Base-by-base conservation (phyloP, 2,329 filamentous ascomycete species). In the Fusarium pseudoanthophilum region DNA sequence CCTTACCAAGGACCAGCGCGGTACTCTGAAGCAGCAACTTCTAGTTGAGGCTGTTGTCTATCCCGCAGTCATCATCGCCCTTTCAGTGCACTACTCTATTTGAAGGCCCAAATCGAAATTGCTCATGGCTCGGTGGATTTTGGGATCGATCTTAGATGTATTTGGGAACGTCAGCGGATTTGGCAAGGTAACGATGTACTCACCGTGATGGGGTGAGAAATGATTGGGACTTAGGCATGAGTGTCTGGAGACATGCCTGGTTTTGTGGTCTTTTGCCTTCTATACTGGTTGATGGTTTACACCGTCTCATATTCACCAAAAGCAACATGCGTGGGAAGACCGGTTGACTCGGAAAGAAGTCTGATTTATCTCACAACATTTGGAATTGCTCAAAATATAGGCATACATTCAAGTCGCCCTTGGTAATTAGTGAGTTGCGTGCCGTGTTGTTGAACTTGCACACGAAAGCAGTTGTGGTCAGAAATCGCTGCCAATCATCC, bases 21-120 rank as follows among this genome's bases (percentile, higher is more conserved):
- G 64, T 7, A 73, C 74, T 8, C 69, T 84, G 18, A 80, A 78
- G 52, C 77, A 78, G 32, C 83, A 86, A 74, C 78, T 88, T 15
- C 58, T 83, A 15, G 72, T 76, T 5, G 79, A 84, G 64, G 77
- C 78, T 14, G 66, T 84, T 10, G 18, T 81, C 2, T 83, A 82
- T 58, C 71, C 79, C 11, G 72, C 73, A 4, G 62, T 84, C 28
- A 79, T 82, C 39, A 75, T 81, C 26, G 64, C 77, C 16, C 60
- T 83, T 48, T 63, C 78, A 7, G 77, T 82, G 26, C 78, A 79
- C 61, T 83, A 79, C 66, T 80, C 79, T 24, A 43, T 64, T 30
- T 60, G 43, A 55, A 49, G 59, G n/a, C 56, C 70, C 37, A 14
- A 43, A 49, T 26, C 24, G 20, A 24, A 21, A 26, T 32, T 32